Evolutionary conservation across 148 eudicot genomes (phyloP).

Genomic region (Silene uniflora): DNA sequence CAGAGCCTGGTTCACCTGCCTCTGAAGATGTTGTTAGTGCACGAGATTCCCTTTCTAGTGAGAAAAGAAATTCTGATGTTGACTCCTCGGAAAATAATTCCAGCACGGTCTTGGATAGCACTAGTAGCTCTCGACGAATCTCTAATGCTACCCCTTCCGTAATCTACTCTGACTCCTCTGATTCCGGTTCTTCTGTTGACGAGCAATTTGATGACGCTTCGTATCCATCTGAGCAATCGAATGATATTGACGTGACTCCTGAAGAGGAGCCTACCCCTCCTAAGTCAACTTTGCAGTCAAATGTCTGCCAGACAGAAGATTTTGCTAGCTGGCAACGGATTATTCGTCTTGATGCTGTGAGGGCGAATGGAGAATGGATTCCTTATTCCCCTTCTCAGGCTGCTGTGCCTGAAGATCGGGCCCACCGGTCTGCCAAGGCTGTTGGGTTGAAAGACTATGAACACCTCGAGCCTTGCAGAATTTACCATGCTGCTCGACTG

Average conservation of each 20-base stretch:
- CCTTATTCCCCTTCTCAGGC: conserved; percentile 62
- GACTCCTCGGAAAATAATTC: conserved; percentile 41
- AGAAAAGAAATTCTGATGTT: conserved; percentile 41
- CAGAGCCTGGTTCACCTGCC: conserved; percentile 50
- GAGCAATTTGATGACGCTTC: conserved; percentile 57
- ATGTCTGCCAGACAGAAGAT: conserved; percentile 47
- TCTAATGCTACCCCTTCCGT: conserved; percentile 34
- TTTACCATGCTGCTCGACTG: conserved; percentile 88
- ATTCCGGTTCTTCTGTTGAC: conserved; percentile 64
- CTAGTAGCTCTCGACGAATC: conserved; percentile 41
- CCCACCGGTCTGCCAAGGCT: conserved; percentile 58
- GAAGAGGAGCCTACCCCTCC: conserved; percentile 46
- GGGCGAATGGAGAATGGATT: conserved; percentile 88
- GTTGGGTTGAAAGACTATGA: conserved; percentile 84
- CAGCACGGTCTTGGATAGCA: conserved; percentile 38
- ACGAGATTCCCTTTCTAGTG: conserved; percentile 76
- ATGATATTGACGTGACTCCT: conserved; percentile 26
- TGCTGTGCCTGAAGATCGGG: conserved; percentile 54
- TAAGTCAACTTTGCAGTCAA: conserved; percentile 34
- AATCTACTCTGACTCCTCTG: conserved; percentile 61
- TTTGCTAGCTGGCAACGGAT: conserved; percentile 92
- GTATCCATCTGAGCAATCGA: conserved; percentile 38
- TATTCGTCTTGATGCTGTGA: conserved; percentile 86
- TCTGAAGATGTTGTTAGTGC: conserved; percentile 84
- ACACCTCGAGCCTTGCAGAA: conserved; percentile 67